These are phyloP conservation scores for Galerina sulciceps DNA, from an alignment of 768 basidiomycete species.

Conservation along the genomic window DNA sequence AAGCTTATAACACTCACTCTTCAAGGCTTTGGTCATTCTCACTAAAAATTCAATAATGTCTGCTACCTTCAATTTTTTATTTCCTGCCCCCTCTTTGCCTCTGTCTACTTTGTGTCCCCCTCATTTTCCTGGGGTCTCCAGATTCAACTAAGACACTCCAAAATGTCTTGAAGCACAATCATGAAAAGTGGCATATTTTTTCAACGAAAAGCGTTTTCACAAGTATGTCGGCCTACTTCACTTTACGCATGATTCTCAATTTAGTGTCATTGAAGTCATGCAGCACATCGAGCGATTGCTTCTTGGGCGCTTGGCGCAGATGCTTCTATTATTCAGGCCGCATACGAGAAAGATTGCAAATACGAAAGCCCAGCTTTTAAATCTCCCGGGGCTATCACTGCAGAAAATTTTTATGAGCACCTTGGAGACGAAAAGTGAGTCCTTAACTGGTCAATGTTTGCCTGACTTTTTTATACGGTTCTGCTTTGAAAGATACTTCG, in stretches of 20 bases:
- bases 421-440: conserved; percentile 61
- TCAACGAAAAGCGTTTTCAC: conserved; percentile 45
- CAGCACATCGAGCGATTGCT: conserved; percentile 59
- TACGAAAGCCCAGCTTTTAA: conserved; percentile 40
- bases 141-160: conserved; percentile 44
- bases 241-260: not conserved
- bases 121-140: conserved; percentile 36
- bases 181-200: conserved; percentile 60
- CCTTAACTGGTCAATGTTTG: no score
- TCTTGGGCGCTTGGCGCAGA: conserved; percentile 65
- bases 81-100: conserved; percentile 8
- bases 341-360: conserved; percentile 39
- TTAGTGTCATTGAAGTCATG: conserved; percentile 41
- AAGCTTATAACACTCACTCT: no score
- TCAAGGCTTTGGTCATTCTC: no score
- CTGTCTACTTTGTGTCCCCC: conserved; percentile 18
- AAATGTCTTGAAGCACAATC: conserved; percentile 50
- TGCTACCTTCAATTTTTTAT: conserved; percentile 1
- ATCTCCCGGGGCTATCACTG: conserved; percentile 50
- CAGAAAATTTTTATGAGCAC: conserved; percentile 54
- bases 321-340: conserved; percentile 37
- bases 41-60: not conserved
- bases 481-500: conserved; percentile 52
- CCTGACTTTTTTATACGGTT: no score
- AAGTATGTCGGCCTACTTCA: conserved; percentile 28